Evolutionary conservation across 768 basidiomycete species (phyloP).

Genomic region (Hypsizygus marmoreus): DNA sequence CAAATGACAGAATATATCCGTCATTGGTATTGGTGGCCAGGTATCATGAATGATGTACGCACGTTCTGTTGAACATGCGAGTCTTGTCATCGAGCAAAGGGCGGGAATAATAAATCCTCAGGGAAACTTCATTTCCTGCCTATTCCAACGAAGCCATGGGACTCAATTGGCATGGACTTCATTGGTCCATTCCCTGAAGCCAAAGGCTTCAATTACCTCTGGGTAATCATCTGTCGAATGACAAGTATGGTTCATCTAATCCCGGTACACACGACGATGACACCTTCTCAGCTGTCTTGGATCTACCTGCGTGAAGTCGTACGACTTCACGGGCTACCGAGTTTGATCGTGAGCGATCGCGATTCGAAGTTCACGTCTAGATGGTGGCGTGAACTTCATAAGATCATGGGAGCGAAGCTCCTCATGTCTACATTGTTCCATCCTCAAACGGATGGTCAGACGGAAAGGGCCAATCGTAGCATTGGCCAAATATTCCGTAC

Average conservation of each 20-base stretch:
- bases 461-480: conserved; percentile 24
- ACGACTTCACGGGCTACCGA: conserved; percentile 29
- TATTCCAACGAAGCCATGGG: conserved; percentile 32
- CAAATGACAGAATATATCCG: conserved; percentile 30
- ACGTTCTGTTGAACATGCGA: neutral
- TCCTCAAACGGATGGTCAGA: conserved; percentile 40
- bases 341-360: conserved; percentile 32
- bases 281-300: conserved; percentile 26
- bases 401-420: conserved; percentile 23
- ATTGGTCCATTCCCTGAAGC: conserved; percentile 1
- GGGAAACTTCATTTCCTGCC: conserved; percentile 33
- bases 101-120: conserved; percentile 10
- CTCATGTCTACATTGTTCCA: conserved; percentile 31
- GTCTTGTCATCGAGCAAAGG: conserved; percentile 26
- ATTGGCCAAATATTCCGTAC: conserved; percentile 33
- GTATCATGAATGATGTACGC: conserved; percentile 21
- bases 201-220: conserved; percentile 26
- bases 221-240: conserved; percentile 31
- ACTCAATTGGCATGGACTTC: conserved; percentile 32
- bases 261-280: conserved; percentile 22
- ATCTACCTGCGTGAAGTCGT: conserved; percentile 29
- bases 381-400: conserved; percentile 32
- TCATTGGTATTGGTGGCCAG: conserved; percentile 36
- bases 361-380: conserved; percentile 36
- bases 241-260: conserved; percentile 35